Percentiles rank a stretch among this genome's conserved stretches.
Conservation (phyloP, 1,284 basidiomycete species). For the Phylloboletellus chloephorus region DNA sequence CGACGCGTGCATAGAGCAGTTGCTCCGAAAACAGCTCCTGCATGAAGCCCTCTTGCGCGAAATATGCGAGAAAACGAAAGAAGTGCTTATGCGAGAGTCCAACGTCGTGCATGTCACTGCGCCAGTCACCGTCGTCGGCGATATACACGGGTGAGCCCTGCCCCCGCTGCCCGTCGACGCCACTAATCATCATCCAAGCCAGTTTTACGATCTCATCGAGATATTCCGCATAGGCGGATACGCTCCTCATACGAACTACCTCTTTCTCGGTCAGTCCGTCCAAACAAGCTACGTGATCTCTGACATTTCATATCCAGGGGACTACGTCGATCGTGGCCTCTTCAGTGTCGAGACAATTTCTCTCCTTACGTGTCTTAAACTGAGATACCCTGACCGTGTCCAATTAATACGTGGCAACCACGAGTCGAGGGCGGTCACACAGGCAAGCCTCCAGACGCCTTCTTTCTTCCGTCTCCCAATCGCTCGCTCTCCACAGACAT, state of each 20-base stretch:
- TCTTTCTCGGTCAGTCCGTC: slow-evolving; percentile 78
- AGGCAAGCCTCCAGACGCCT: slow-evolving; percentile 48
- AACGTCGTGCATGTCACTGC: slow-evolving; percentile 98
- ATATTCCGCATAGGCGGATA: slow-evolving; percentile 98
- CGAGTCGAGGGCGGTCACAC: slow-evolving; percentile 96
- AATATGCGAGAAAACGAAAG: slow-evolving; percentile 98
- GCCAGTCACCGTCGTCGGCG: slow-evolving; percentile 98
- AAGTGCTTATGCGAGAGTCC: slow-evolving; percentile 97
- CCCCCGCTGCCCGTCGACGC: slow-evolving; percentile 9
- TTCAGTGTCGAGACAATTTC: slow-evolving; percentile 99
- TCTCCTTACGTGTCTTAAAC: slow-evolving; percentile 92
- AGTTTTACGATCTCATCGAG: slow-evolving; percentile 99
- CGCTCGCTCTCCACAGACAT: slow-evolving; percentile 60
- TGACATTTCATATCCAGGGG: slow-evolving; percentile 51
- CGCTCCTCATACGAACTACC: slow-evolving; percentile 94
- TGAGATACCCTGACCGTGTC: slow-evolving; percentile 95
- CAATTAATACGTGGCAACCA: slow-evolving; percentile 98
- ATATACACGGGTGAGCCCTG: slow-evolving; percentile 90
- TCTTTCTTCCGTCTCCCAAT: slow-evolving; percentile 19
- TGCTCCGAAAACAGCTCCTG: slow-evolving; percentile 86
- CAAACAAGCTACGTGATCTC: not conserved
- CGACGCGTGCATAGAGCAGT: slow-evolving; percentile 88
- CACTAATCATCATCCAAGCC: slow-evolving; percentile 51
- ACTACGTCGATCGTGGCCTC: slow-evolving; percentile 96
- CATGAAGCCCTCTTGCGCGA: slow-evolving; percentile 90